These are phyloP conservation scores for Vanrija sp. DNA, from an alignment of 1,284 basidiomycete species.

Conservation along the genomic window DNA sequence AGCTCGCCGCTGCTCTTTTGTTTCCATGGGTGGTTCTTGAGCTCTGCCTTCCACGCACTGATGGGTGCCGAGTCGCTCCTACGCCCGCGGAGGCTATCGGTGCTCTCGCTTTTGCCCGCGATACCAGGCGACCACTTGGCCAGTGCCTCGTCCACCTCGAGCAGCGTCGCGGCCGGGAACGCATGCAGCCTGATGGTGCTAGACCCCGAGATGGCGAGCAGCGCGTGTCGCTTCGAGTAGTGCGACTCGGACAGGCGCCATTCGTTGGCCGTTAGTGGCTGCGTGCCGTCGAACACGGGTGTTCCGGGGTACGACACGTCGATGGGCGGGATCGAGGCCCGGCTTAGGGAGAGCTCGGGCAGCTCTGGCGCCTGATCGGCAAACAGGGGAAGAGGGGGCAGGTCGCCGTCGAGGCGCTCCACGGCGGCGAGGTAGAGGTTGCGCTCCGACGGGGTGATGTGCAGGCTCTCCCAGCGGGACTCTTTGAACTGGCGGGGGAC, in stretches of 20 bases:
- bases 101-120: slow-evolving; percentile 15
- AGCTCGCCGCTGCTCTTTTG: slow-evolving; percentile 39
- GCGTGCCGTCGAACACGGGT: neutral
- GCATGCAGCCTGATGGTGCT: slow-evolving; percentile 28
- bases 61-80: slow-evolving; percentile 1
- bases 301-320: slow-evolving; percentile 4
- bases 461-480: slow-evolving; percentile 30
- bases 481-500: slow-evolving; percentile 31
- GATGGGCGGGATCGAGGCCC: neutral
- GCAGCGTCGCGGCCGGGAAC: slow-evolving; percentile 25
- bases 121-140: slow-evolving; percentile 28
- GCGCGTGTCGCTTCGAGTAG: slow-evolving; percentile 25
- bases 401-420: slow-evolving; percentile 25
- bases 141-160: slow-evolving; percentile 23
- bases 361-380: slow-evolving; percentile 35
- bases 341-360: slow-evolving; percentile 10
- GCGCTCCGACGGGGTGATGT: slow-evolving; percentile 36
- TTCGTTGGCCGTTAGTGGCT: neutral
- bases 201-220: slow-evolving; percentile 27
- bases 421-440: slow-evolving; percentile 43
- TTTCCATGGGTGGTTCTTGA: slow-evolving; percentile 39
- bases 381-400: slow-evolving; percentile 32
- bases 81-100: slow-evolving; percentile 11
- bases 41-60: slow-evolving; percentile 27
- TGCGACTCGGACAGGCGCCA: slow-evolving; percentile 16